phyloP scores from a whole-genome alignment of 1,284 basidiomycete genomes.

The Volvariella surrecta region DNA sequence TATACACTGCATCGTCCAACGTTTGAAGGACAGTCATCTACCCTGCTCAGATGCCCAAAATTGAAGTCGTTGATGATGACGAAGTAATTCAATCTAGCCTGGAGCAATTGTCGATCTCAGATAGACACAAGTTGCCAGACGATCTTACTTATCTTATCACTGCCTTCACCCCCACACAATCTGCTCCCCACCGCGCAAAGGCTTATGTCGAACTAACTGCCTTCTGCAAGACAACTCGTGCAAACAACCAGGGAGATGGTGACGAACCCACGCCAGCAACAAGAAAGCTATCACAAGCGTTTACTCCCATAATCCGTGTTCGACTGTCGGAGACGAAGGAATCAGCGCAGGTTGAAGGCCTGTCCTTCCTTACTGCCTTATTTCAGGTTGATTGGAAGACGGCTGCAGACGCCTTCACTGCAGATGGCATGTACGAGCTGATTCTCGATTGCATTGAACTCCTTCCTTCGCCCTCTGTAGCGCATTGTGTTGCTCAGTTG shows the following conservation, averaged over 20 bases:
- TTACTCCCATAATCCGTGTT: conserved; percentile 37
- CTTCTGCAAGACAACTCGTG: conserved; percentile 49
- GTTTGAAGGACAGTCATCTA: too few species aligned
- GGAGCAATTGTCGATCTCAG: too few species aligned
- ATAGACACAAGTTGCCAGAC: conserved; percentile 27
- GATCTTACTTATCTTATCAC: conserved; percentile 47
- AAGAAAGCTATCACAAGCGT: conserved; percentile 35
- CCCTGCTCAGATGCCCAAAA: too few species aligned
- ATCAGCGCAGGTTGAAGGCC: conserved; percentile 35
- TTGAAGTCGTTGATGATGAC: too few species aligned
- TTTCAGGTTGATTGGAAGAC: conserved; percentile 69
- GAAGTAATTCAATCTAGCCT: too few species aligned
- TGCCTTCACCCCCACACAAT: conserved; percentile 45
- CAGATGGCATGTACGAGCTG: conserved; percentile 53
- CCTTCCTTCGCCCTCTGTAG: conserved; percentile 37
- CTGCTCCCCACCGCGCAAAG: conserved; percentile 43
- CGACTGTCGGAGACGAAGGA: conserved; percentile 49
- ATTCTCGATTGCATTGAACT: conserved; percentile 60
- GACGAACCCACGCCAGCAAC: conserved; percentile 35
- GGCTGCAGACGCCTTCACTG: conserved; percentile 51
- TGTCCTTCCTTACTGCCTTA: conserved; percentile 60
- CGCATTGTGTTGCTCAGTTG: conserved; percentile 56
- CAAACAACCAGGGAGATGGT: conserved; percentile 22
- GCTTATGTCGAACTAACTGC: conserved; percentile 60
- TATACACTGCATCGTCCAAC: too few species aligned